Conservation (phyloP, 2,329 filamentous ascomycete species). For the Colletotrichum melonis region DNA sequence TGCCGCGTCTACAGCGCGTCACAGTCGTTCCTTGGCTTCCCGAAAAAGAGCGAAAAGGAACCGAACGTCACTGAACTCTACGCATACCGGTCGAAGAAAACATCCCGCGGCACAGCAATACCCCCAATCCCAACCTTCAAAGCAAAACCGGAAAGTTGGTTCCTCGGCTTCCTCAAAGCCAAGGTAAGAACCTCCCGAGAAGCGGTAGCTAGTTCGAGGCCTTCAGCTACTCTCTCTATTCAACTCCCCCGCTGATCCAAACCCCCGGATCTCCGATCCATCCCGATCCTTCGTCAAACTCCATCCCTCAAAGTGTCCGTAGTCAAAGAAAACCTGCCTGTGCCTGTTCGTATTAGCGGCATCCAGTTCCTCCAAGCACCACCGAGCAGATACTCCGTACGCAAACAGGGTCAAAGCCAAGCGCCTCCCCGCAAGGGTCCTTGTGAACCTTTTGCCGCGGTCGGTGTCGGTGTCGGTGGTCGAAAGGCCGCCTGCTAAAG, state of each 20-base stretch:
- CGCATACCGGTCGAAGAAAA: not conserved
- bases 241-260: not conserved
- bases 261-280: conserved; percentile 15
- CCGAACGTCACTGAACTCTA: not conserved
- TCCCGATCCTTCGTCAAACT: conserved; percentile 6
- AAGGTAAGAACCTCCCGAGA: not conserved
- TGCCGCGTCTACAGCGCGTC: not conserved
- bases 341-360: not conserved
- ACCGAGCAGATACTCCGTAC: no score
- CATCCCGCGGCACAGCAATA: not conserved
- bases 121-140: not conserved
- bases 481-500: no score
- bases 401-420: no score
- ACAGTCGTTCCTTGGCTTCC: not conserved
- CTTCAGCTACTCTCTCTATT: no score
- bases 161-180: not conserved
- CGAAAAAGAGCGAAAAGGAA: not conserved
- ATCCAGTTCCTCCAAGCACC: not conserved
- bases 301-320: no score
- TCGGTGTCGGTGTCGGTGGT: no score
- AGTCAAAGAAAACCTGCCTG: not conserved
- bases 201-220: not conserved
- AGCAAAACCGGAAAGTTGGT: not conserved
- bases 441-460: no score
- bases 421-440: no score